These are phyloP conservation scores for Margaritispora aquatica DNA, from an alignment of 495 filamentous ascomycete species.

Conservation along the genomic window DNA sequence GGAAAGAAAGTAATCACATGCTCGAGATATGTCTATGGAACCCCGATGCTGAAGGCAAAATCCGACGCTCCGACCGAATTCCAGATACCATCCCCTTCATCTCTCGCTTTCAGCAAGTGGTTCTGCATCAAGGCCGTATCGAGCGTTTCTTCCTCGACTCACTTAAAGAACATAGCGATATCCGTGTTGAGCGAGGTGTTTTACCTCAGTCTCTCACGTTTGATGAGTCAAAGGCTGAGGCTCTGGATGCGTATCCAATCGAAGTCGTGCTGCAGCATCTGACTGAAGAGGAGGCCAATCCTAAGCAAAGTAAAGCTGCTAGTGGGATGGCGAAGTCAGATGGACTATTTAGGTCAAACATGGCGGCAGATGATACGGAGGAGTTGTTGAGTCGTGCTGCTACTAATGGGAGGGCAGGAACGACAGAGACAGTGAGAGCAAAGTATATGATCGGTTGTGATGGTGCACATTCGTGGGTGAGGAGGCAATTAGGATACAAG, in stretches of 20 bases:
- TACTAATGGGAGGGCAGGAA: conserved; percentile 27
- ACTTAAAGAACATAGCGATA: conserved; percentile 39
- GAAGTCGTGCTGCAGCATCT: conserved; percentile 40
- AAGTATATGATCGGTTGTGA: conserved; percentile 67
- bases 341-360: conserved; percentile 42
- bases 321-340: conserved; percentile 33
- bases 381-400: conserved; percentile 38
- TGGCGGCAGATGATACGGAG: conserved; percentile 47
- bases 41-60: conserved; percentile 41
- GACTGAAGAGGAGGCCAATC: conserved; percentile 38
- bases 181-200: conserved; percentile 45
- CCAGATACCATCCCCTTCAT: conserved; percentile 45
- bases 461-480: conserved; percentile 57
- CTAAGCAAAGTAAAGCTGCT: conserved; percentile 33
- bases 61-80: conserved; percentile 45
- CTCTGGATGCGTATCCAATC: conserved; percentile 46
- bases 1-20: conserved; percentile 54
- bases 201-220: conserved; percentile 37
- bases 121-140: conserved; percentile 48
- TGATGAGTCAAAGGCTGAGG: conserved; percentile 35
- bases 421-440: conserved; percentile 39
- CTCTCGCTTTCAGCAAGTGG: conserved; percentile 46
- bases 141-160: conserved; percentile 52
- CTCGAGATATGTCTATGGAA: conserved; percentile 39
- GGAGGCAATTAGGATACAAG: conserved; percentile 50